Percentiles rank a stretch among this genome's conserved stretches.
phyloP scores from a whole-genome alignment of 73 alveolate genomes.

The Paramecium biaurelia region DNA sequence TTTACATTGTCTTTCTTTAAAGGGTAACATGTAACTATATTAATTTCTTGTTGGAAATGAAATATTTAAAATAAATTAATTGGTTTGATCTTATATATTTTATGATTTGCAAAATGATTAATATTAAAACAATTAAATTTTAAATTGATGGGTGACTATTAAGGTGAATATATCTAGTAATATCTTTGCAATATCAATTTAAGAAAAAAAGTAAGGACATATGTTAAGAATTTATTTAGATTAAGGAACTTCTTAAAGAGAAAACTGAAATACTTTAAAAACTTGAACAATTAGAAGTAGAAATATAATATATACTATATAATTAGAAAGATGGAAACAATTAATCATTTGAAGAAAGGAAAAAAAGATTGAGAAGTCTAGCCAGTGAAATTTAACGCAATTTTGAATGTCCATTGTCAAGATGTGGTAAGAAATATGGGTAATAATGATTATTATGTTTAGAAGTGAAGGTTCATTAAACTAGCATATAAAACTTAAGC shows the following conservation, averaged over 20 bases:
- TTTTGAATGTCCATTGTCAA: slow-evolving; percentile 17
- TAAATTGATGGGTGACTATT: neutral
- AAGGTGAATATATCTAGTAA: neutral
- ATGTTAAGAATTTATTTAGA: neutral
- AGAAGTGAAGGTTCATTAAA: slow-evolving; percentile 38
- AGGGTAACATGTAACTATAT: too few relatives aligned
- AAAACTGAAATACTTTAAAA: neutral
- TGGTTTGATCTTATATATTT: neutral
- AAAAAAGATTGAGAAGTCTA: slow-evolving; percentile 33
- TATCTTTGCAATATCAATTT: neutral
- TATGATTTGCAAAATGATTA: neutral
- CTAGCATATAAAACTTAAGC: slow-evolving; percentile 33
- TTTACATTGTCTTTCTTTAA: too few relatives aligned
- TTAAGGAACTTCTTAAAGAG: neutral
- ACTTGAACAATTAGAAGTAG: neutral
- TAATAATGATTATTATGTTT: neutral
- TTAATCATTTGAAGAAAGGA: slow-evolving; percentile 22
- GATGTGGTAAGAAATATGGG: slow-evolving; percentile 47
- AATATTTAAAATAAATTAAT: neutral
- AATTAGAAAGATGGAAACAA: neutral
- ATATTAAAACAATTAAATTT: neutral
- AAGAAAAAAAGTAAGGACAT: neutral
- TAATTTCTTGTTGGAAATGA: too few relatives aligned
- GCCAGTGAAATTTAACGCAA: slow-evolving; percentile 38
- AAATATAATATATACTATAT: neutral